Percentiles rank a stretch among this genome's conserved stretches.
Conservation (phyloP, 768 basidiomycete species). For the Tubosaeta brunneosetosa region DNA sequence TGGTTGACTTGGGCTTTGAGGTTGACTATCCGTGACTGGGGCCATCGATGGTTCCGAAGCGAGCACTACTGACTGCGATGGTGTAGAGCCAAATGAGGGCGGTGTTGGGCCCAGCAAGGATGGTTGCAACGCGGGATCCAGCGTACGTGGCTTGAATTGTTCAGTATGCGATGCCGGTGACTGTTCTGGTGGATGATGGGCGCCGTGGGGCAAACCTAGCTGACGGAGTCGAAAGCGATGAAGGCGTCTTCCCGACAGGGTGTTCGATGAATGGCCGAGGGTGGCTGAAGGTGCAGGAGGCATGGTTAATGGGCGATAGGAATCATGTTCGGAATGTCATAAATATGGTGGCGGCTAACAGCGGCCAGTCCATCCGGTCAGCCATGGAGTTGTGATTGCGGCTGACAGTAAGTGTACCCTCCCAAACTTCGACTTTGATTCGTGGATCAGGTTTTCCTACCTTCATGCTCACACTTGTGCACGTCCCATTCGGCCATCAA, state of each 20-base stretch:
- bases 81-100: background rate
- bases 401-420: slow-evolving; percentile 14
- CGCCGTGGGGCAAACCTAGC: background rate
- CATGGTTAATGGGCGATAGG: slow-evolving; percentile 13
- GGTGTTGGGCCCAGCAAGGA: slow-evolving; percentile 4
- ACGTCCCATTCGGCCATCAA: background rate
- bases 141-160: slow-evolving; percentile 6
- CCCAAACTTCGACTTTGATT: background rate
- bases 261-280: slow-evolving; percentile 1
- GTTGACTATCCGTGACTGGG: background rate
- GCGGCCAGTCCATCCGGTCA: slow-evolving; percentile 10
- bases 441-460: background rate
- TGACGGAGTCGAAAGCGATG: slow-evolving; percentile 16
- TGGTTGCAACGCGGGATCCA: slow-evolving; percentile 1
- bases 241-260: slow-evolving; percentile 5
- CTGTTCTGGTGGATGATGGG: slow-evolving; percentile 1
- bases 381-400: slow-evolving; percentile 11
- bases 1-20: slow-evolving; percentile 1
- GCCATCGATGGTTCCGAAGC: slow-evolving; percentile 5
- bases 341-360: slow-evolving; percentile 27
- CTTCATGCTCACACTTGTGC: background rate
- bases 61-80: slow-evolving; percentile 5
- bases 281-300: slow-evolving; percentile 17
- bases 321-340: slow-evolving; percentile 10
- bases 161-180: background rate